These are phyloP conservation scores for Tetrahymena malaccensis DNA, from an alignment of 73 alveolate species.

Conservation along the genomic window DNA sequence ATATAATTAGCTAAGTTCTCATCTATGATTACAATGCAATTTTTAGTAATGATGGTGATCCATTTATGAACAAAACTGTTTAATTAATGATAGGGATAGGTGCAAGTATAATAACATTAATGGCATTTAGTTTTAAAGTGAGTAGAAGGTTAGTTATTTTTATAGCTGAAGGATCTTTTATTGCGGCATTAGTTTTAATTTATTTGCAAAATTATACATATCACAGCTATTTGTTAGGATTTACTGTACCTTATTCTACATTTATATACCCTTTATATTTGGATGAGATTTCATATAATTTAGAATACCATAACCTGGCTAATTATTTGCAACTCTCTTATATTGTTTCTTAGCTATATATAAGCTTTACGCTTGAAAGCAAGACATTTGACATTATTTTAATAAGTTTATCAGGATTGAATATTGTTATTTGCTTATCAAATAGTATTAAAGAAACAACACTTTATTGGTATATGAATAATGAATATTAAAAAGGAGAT, in stretches of 20 bases:
- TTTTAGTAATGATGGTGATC: background rate
- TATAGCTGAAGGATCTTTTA: background rate
- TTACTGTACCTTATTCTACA: background rate
- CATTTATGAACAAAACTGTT: background rate
- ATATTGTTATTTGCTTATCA: background rate
- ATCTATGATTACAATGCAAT: background rate
- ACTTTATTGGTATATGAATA: background rate
- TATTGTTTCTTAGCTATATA: background rate
- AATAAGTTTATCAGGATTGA: background rate
- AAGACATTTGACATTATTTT: background rate
- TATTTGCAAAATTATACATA: background rate
- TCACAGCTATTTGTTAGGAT: background rate
- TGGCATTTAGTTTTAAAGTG: background rate
- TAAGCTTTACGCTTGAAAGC: background rate
- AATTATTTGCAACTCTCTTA: background rate
- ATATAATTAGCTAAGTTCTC: background rate
- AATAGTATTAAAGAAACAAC: background rate
- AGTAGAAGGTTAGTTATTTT: background rate
- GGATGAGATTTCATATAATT: background rate
- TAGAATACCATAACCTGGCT: background rate
- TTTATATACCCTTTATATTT: background rate
- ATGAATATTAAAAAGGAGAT: background rate
- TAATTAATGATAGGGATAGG: background rate
- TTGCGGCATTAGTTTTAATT: background rate
- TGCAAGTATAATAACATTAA: background rate